Evolutionary conservation across 306 rosid species (phyloP).

Genomic region (Malus sylvestris): DNA sequence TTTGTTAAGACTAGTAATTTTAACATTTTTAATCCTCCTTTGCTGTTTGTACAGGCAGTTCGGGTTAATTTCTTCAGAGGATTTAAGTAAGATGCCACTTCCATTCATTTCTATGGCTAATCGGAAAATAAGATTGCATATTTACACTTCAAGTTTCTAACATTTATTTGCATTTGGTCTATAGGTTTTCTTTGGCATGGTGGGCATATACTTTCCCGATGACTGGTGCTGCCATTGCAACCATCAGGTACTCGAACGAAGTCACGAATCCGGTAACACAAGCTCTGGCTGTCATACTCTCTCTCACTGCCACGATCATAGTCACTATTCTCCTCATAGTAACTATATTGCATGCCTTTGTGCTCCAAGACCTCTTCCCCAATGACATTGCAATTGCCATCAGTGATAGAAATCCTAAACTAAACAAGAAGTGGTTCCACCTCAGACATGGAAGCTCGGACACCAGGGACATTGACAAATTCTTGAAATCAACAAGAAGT

Average conservation of each 20-base stretch:
- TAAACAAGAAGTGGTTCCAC: constrained; percentile 50
- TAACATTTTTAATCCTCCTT: background rate
- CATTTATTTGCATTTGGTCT: constrained; percentile 9
- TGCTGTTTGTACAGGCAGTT: constrained; percentile 54
- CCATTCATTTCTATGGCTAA: background rate
- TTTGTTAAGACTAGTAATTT: background rate
- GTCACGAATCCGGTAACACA: constrained; percentile 49
- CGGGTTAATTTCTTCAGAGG: constrained; percentile 76
- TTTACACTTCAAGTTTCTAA: constrained; percentile 3
- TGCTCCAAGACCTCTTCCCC: constrained; percentile 69
- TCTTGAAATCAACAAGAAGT: constrained; percentile 43
- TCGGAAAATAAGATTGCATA: background rate
- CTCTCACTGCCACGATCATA: constrained; percentile 40
- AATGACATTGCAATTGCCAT: constrained; percentile 93
- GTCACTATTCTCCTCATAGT: constrained; percentile 47
- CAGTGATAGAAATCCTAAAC: constrained; percentile 50
- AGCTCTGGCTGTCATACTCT: constrained; percentile 42
- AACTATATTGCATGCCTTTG: constrained; percentile 69
- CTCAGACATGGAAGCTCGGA: constrained; percentile 37
- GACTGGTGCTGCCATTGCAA: constrained; percentile 96
- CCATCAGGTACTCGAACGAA: constrained; percentile 66
- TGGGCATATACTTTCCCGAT: constrained; percentile 99
- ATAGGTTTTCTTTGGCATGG: constrained; percentile 88
- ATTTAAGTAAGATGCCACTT: constrained; percentile 46
- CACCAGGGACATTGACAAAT: constrained; percentile 55